These are phyloP conservation scores for Tolypocladium tropicale DNA, from an alignment of 2,329 filamentous ascomycete species.

Conservation along the genomic window DNA sequence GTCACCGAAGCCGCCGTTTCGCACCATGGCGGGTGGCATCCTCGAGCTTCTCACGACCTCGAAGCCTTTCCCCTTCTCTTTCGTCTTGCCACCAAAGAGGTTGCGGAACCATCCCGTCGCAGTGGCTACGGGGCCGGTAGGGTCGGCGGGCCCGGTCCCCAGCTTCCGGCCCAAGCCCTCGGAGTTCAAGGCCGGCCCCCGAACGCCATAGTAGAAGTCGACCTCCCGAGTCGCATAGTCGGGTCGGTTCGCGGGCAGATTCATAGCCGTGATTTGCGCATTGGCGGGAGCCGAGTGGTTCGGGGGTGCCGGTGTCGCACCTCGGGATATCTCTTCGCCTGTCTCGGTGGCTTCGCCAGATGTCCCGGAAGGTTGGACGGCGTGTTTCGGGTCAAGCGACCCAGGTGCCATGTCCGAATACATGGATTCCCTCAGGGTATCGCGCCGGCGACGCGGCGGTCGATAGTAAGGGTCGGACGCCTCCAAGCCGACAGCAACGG, in stretches of 20 bases:
- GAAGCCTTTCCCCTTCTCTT: conserved; percentile 93
- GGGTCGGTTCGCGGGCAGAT: conserved; percentile 47
- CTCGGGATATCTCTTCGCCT: conserved; percentile 30
- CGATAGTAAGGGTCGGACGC: conserved; percentile 76
- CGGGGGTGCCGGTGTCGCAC: conserved; percentile 33
- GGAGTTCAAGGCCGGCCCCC: conserved; percentile 77
- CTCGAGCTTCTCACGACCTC: conserved; percentile 88
- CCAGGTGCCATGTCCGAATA: conserved; percentile 19
- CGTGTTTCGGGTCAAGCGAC: conserved; percentile 25
- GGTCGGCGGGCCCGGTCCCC: conserved; percentile 90
- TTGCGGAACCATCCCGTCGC: conserved; percentile 83
- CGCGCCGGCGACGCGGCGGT: conserved; percentile 62
- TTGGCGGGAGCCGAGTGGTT: conserved; percentile 8
- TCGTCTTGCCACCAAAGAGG: conserved; percentile 73
- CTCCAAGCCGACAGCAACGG: conserved; percentile 36
- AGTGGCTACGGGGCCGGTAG: conserved; percentile 80
- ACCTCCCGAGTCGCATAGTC: conserved; percentile 93
- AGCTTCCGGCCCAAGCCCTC: conserved; percentile 73
- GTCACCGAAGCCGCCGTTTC: conserved; percentile 43
- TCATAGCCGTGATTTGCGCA: conserved; percentile 16
- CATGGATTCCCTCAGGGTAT: conserved; percentile 38
- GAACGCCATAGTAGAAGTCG: conserved; percentile 91
- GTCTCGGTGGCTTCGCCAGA: conserved; percentile 28
- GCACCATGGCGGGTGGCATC: conserved; percentile 64
- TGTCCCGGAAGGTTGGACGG: conserved; percentile 22